Evolutionary conservation across 306 rosid genomes (phyloP).

Genomic region (Neltuma alba): DNA sequence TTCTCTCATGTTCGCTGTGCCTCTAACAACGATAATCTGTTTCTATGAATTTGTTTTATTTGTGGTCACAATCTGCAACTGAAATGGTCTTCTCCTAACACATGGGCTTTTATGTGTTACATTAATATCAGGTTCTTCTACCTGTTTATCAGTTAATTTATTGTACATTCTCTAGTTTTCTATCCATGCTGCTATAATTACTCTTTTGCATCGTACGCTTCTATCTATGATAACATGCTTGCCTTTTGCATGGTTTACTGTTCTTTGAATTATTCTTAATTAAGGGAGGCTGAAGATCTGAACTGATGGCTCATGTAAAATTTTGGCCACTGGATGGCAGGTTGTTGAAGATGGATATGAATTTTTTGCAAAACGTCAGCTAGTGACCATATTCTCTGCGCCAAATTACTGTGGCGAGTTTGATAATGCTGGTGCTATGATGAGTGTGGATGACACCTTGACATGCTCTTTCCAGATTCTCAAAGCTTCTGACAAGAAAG

Average conservation of each 20-base stretch:
- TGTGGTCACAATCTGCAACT: background rate
- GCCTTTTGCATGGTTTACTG: background rate
- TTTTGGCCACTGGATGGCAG: slow-evolving; percentile 3
- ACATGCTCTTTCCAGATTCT: slow-evolving; percentile 68
- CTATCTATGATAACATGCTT: background rate
- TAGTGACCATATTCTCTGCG: slow-evolving; percentile 49
- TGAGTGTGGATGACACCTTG: slow-evolving; percentile 69
- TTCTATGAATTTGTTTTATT: background rate
- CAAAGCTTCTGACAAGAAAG: slow-evolving; percentile 61
- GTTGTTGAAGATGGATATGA: slow-evolving; percentile 63
- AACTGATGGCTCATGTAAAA: background rate
- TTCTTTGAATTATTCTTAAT: background rate
- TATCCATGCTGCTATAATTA: background rate
- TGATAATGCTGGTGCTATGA: slow-evolving; percentile 65
- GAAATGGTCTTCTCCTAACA: slow-evolving; percentile 1
- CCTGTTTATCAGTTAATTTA: background rate
- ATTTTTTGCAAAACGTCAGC: slow-evolving; percentile 63
- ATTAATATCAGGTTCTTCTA: background rate
- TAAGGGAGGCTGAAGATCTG: background rate
- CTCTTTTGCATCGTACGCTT: background rate
- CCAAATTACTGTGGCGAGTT: slow-evolving; percentile 26
- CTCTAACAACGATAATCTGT: background rate
- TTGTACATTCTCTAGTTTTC: background rate
- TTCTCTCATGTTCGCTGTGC: background rate
- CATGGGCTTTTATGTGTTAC: background rate